phyloP scores from a whole-genome alignment of 2,329 filamentous ascomycete species.

The Colletotrichum sp. region DNA sequence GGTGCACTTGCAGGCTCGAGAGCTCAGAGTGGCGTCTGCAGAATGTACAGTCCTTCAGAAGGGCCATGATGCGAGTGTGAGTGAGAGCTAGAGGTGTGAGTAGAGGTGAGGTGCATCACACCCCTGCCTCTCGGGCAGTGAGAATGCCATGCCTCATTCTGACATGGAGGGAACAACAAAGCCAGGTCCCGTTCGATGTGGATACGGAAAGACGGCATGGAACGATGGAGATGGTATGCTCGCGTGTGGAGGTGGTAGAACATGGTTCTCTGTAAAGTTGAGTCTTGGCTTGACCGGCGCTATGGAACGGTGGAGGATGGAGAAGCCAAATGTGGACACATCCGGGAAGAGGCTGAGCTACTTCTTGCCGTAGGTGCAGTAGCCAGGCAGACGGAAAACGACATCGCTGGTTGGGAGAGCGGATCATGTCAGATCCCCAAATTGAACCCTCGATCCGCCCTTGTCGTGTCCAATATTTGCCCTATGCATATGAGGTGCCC shows the following conservation, averaged over 20 bases:
- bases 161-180: slow-evolving; percentile 19
- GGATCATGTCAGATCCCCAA: slow-evolving; percentile 15
- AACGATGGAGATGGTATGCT: neutral
- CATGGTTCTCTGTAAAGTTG: neutral
- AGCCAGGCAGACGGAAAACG: slow-evolving; percentile 10
- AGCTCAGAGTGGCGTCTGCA: neutral
- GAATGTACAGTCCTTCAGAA: neutral
- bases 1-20: slow-evolving; percentile 1
- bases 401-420: neutral
- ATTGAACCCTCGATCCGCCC: neutral
- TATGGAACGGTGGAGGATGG: neutral
- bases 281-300: neutral
- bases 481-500: neutral
- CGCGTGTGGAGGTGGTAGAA: neutral
- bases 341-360: slow-evolving; percentile 11
- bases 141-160: neutral
- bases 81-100: slow-evolving; percentile 8
- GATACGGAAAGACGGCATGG: neutral
- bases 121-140: neutral
- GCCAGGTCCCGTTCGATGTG: neutral
- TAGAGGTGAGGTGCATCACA: slow-evolving; percentile 6
- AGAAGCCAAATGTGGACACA: neutral
- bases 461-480: neutral
- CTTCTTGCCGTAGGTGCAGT: neutral
- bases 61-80: slow-evolving; percentile 9